These are phyloP conservation scores for Aspergillus thermomutatus DNA, from an alignment of 2,329 filamentous ascomycete species.

Conservation along the genomic window DNA sequence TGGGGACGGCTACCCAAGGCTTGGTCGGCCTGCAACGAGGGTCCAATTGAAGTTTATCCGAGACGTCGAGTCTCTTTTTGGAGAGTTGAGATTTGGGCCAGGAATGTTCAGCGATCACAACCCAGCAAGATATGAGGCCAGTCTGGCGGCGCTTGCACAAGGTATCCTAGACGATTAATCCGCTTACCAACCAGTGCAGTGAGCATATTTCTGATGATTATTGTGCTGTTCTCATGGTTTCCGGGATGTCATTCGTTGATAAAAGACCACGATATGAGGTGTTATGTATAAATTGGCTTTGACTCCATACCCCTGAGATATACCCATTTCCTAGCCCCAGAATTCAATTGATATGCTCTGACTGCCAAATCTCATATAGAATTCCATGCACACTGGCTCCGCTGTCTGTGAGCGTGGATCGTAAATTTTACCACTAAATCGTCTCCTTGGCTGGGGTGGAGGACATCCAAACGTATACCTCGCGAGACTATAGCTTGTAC, in stretches of 20 bases:
- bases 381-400: background rate
- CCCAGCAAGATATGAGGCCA: constrained; percentile 69
- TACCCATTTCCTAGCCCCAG: background rate
- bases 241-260: background rate
- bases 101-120: constrained; percentile 75
- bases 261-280: background rate
- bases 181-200: constrained; percentile 2
- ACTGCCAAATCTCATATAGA: background rate
- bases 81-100: constrained; percentile 67
- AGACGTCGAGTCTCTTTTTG: constrained; percentile 67
- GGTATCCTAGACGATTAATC: constrained; percentile 42
- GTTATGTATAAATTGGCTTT: background rate
- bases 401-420: background rate
- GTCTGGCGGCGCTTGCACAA: constrained; percentile 57
- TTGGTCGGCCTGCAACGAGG: constrained; percentile 65
- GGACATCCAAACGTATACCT: background rate
- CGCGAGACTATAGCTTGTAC: background rate
- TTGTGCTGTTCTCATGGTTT: background rate
- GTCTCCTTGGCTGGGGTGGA: background rate
- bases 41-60: constrained; percentile 68
- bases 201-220: background rate
- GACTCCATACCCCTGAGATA: background rate
- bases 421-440: background rate
- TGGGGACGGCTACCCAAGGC: constrained; percentile 42
- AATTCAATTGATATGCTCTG: background rate